Evolutionary conservation across 2,329 filamentous ascomycete genomes (phyloP), one percentile per base, ranked within the genome.

Genomic region (Sporothrix phasma): DNA sequence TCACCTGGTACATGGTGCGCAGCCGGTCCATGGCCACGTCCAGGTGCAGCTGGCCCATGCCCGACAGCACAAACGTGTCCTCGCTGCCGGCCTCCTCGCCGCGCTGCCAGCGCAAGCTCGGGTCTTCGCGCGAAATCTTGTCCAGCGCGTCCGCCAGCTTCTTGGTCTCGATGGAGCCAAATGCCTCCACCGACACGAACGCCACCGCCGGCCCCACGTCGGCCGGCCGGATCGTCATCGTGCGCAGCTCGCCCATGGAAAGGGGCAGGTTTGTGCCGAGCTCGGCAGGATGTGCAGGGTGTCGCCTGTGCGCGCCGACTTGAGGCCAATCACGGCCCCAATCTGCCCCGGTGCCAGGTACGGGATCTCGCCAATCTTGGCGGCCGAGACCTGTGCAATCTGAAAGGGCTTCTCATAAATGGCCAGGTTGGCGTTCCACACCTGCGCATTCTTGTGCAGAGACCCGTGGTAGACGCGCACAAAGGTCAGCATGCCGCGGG

Each of bases 11-110:
- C 71, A 96, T 91, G 61, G 90, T 89, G 68, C 94, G 86, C 10
- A 99, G 84, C 49, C 92, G 85, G 74, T 97, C 90, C 59, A 91
- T 81, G 0, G 93, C 92, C 58, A 99, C 94, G 70, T 99, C 94
- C 0, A 99, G 81, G 74, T 99, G 94, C 31, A 99, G 82, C 71
- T 96, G 91, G 7, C 94, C 94, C 94, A 99, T 97, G 3, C 94
- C 94, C 62, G 92, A 92, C 0, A 99, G 81, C 37, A 96, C 88
- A 54, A 94, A 97, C 71, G 96, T 92, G 1, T 94, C 65, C n/a
- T 66, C 65, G n/a, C 24, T 62, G 39, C 64, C 94, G 1, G 90
- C 92, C 73, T 97, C 94, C 67, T 93, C 86, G 39, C 90, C 86
- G 34, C 90, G 80, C 41, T 82, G 89, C 72, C 96, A 89, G 64